Conservation (phyloP, 495 filamentous ascomycete genomes). For the Staphylotrichum longicolle region DNA sequence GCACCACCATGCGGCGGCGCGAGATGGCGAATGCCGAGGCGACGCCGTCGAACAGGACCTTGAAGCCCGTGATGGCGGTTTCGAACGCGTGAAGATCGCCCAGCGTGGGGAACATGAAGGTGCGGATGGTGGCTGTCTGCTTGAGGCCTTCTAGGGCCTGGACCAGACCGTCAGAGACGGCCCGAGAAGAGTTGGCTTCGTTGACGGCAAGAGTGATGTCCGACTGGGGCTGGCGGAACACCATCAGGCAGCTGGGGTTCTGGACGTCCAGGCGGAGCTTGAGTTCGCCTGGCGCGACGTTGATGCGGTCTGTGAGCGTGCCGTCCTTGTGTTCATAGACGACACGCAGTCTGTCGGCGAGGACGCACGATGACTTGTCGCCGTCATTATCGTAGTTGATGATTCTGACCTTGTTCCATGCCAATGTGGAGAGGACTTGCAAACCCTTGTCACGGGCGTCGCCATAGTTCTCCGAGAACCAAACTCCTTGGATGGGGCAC, state of each 20-base stretch:
- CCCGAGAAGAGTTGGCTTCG: slow-evolving; percentile 59
- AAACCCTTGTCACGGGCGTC: slow-evolving; percentile 41
- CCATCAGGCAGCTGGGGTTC: slow-evolving; percentile 57
- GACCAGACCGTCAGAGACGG: slow-evolving; percentile 53
- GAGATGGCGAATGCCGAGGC: slow-evolving; percentile 75
- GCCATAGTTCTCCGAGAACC: slow-evolving; percentile 57
- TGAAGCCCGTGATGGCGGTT: slow-evolving; percentile 70
- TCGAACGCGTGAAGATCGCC: slow-evolving; percentile 74
- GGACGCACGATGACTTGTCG: slow-evolving; percentile 56
- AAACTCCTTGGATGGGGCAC: slow-evolving; percentile 58
- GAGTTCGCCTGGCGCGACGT: slow-evolving; percentile 72
- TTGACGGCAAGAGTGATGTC: slow-evolving; percentile 67
- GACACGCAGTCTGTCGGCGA: slow-evolving; percentile 68
- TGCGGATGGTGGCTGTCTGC: slow-evolving; percentile 47
- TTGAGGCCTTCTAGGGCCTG: slow-evolving; percentile 50
- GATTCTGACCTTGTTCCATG: slow-evolving; percentile 49
- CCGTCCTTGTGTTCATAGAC: slow-evolving; percentile 65
- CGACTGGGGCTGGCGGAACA: slow-evolving; percentile 62
- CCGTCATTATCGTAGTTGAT: slow-evolving; percentile 54
- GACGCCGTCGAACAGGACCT: slow-evolving; percentile 69
- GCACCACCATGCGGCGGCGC: slow-evolving; percentile 82
- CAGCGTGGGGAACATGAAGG: slow-evolving; percentile 52
- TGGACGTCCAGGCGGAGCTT: slow-evolving; percentile 60
- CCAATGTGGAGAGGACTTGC: slow-evolving; percentile 45
- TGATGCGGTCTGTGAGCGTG: slow-evolving; percentile 70